phyloP scores from a whole-genome alignment of 306 rosid genomes.

The Styphnolobium japonicum region DNA sequence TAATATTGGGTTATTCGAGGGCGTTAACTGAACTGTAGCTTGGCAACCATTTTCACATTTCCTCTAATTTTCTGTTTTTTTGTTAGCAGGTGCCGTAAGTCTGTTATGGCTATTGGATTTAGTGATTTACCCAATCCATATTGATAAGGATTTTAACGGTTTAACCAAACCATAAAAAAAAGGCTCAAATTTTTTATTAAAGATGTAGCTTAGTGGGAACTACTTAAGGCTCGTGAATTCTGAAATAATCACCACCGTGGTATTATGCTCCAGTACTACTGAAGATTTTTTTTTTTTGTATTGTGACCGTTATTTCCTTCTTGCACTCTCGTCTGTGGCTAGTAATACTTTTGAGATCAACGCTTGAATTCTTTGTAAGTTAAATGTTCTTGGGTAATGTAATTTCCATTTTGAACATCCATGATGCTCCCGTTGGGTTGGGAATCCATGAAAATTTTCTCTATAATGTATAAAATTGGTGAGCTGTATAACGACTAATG shows the following conservation, averaged over 20 bases:
- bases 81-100: background rate
- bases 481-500: background rate
- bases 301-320: background rate
- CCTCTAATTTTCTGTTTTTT: background rate
- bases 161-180: background rate
- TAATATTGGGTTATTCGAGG: background rate
- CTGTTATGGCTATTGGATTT: no score
- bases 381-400: background rate
- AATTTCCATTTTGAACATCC: background rate
- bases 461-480: background rate
- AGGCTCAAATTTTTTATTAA: background rate
- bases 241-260: background rate
- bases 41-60: background rate
- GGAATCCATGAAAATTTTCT: background rate
- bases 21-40: background rate
- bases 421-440: background rate
- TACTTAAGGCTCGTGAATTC: background rate
- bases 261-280: background rate
- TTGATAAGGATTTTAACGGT: background rate
- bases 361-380: background rate
- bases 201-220: background rate
- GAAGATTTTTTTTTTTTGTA: background rate
- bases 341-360: background rate
- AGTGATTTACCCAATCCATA: constrained; percentile 9
- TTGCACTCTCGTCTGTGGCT: background rate